Percentiles rank a stretch among this genome's conserved stretches.
Evolutionary conservation across 495 filamentous ascomycete species (phyloP).

Genomic region (Tuber aestivum): DNA sequence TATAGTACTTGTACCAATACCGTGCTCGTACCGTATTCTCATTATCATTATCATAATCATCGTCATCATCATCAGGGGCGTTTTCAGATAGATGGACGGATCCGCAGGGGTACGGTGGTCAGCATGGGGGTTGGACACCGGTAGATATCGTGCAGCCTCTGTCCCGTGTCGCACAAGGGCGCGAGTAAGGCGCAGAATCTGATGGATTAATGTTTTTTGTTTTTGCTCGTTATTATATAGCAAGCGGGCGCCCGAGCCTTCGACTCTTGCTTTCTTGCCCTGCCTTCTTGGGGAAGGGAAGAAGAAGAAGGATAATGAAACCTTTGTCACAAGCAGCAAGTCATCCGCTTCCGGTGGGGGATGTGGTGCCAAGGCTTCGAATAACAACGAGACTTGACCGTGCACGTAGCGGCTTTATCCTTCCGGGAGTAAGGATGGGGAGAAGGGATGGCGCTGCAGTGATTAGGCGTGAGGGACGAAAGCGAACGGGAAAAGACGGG

Average conservation of each 20-base stretch:
- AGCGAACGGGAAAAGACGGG: background rate
- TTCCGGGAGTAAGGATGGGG: background rate
- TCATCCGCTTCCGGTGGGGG: background rate
- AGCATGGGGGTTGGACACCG: background rate
- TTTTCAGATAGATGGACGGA: constrained; percentile 1
- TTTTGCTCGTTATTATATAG: background rate
- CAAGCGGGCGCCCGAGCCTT: no score
- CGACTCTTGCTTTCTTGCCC: background rate
- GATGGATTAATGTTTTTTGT: no score
- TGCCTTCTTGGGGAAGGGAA: background rate
- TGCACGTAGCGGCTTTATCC: background rate
- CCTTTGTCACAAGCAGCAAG: background rate
- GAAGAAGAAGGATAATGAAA: background rate
- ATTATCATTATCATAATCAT: background rate
- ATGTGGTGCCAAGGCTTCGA: background rate
- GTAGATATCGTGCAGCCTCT: background rate
- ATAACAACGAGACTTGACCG: background rate
- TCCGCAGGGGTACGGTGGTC: background rate
- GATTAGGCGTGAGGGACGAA: background rate
- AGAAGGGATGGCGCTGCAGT: background rate
- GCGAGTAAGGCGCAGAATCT: background rate
- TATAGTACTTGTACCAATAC: no score
- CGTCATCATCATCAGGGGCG: background rate
- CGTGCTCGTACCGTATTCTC: no score
- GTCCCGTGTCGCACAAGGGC: background rate